Percentiles rank a stretch among this genome's conserved stretches.
Conservation (phyloP, 2,329 filamentous ascomycete genomes). For the Neospermospora avenae region DNA sequence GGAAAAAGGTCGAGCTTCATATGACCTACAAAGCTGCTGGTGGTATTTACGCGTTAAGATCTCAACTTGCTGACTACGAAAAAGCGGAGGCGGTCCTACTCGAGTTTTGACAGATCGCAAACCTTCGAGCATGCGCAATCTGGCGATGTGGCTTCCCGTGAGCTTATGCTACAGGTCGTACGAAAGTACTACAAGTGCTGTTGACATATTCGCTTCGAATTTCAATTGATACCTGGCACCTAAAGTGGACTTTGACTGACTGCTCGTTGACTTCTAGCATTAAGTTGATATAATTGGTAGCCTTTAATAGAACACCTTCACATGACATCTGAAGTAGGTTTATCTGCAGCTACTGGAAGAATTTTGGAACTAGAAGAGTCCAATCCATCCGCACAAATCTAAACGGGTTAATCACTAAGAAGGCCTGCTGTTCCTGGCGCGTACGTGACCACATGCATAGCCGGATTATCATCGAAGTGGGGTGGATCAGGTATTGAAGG, state of each 20-base stretch:
- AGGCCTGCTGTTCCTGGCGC: slow-evolving; percentile 15
- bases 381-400: slow-evolving; percentile 14
- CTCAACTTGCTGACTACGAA: neutral
- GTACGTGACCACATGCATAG: slow-evolving; percentile 14
- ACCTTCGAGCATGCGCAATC: neutral
- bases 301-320: no score
- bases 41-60: slow-evolving; percentile 10
- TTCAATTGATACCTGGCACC: slow-evolving; percentile 4
- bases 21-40: neutral
- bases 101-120: slow-evolving; percentile 1
- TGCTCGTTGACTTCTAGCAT: neutral
- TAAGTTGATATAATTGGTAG: no score
- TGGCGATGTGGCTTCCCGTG: slow-evolving; percentile 2
- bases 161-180: slow-evolving; percentile 3
- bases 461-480: slow-evolving; percentile 1
- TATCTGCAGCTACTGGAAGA: neutral
- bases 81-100: neutral
- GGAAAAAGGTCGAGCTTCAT: neutral
- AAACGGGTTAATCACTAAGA: slow-evolving; percentile 5
- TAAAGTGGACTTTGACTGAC: neutral
- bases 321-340: neutral
- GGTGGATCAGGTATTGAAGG: slow-evolving; percentile 3
- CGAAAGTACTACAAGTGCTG: neutral
- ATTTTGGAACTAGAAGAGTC: slow-evolving; percentile 5
- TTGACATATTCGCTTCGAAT: neutral